phyloP scores from a whole-genome alignment of 148 eudicot genomes.

The Amaranthus cruentus region DNA sequence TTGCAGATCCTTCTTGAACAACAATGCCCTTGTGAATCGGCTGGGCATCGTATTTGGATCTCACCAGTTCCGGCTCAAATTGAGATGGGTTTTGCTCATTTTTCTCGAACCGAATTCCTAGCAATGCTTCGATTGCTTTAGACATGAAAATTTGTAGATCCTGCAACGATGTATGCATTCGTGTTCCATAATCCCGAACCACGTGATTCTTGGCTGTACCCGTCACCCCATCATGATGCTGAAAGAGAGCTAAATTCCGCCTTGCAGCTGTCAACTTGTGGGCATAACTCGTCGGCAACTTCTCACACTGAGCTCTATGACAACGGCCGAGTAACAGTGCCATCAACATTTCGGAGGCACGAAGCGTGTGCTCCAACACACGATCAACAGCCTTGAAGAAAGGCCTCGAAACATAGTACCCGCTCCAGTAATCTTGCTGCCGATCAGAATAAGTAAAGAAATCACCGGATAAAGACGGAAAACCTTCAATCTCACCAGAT shows the following conservation, averaged over 20 bases:
- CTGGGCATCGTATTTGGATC: conserved; percentile 77
- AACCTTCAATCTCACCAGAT: conserved; percentile 81
- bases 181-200: conserved; percentile 81
- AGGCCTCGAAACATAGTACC: conserved; percentile 95
- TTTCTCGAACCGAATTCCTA: conserved; percentile 79
- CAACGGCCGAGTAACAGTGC: conserved; percentile 77
- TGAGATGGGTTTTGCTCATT: conserved; percentile 69
- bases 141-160: conserved; percentile 96
- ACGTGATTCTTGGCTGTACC: conserved; percentile 98
- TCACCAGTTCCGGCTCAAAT: conserved; percentile 72
- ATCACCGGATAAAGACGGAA: conserved; percentile 89
- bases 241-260: conserved; percentile 96
- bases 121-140: conserved; percentile 79
- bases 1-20: conserved; percentile 53
- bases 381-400: conserved; percentile 96
- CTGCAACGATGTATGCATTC: conserved; percentile 90
- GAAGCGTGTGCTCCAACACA: conserved; percentile 90
- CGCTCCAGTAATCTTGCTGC: conserved; percentile 97
- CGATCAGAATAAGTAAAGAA: conserved; percentile 97
- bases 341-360: conserved; percentile 86
- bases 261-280: conserved; percentile 92
- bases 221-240: conserved; percentile 98
- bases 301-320: conserved; percentile 76
- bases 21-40: conserved; percentile 59
- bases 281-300: conserved; percentile 70